Evolutionary conservation across 2,329 filamentous ascomycete genomes (phyloP).

Genomic region (Aureobasidium sp.): DNA sequence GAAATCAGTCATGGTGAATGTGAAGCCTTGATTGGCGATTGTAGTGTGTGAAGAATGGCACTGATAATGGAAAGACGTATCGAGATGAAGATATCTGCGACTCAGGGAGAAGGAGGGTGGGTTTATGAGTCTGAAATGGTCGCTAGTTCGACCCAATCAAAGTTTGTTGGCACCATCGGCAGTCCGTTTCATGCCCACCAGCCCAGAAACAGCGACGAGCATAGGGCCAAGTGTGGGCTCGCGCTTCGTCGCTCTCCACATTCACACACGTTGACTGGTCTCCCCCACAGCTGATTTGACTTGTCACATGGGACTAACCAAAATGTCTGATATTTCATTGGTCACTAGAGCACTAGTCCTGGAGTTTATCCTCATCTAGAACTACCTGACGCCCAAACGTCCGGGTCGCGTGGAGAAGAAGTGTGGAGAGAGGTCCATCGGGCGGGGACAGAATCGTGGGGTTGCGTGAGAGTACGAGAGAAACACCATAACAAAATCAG

Average conservation of each 20-base stretch:
- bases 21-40: not conserved
- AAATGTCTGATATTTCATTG: not conserved
- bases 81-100: slow-evolving; percentile 3
- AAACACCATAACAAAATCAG: too few species aligned
- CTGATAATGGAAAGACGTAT: not conserved
- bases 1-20: slow-evolving; percentile 29
- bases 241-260: not conserved
- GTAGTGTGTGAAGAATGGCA: not conserved
- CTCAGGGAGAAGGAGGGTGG: not conserved
- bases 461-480: too few species aligned
- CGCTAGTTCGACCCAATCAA: not conserved
- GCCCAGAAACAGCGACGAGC: not conserved
- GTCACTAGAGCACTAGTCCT: not conserved
- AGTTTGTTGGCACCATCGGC: not conserved
- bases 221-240: not conserved
- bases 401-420: not conserved
- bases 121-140: slow-evolving; percentile 8
- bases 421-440: not conserved
- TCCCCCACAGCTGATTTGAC: not conserved
- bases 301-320: not conserved
- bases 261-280: not conserved
- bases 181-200: not conserved
- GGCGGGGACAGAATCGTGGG: too few species aligned
- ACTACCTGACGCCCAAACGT: too few species aligned
- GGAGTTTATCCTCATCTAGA: not conserved